Base-by-base conservation (phyloP, 176 grass and related monocot species). In the Triticum monococcum region DNA sequence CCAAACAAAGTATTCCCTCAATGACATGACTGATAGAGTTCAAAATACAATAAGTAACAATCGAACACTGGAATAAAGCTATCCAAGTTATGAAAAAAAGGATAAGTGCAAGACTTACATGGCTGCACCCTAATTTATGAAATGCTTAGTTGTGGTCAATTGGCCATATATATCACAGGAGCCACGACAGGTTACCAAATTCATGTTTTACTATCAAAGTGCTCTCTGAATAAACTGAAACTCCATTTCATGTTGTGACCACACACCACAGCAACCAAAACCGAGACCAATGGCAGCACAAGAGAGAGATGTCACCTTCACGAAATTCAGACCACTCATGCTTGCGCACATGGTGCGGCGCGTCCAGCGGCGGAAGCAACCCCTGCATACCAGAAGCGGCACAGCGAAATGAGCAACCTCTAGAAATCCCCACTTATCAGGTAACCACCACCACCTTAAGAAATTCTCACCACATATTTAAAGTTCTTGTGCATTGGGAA, bases 401-500 rank as follows among this genome's bases (percentile, higher is more conserved):
- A 84, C 9, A 16, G 43, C 62, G 43, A 28, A 82, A 48, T 89
- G 3, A 85, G 76, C 17, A 87, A 87, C 59, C 18, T 43, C 20
- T 75, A 79, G 5, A 17, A 80, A 23, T 18, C 81, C 23, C 37
- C 36, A 73, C 60, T 28, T 30, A 68, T 54, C 68, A 54, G 10
- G 56, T 22, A 83, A 76, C 79, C 70, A 76, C 71, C 69, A 77
- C 23, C 84, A 70, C 87, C 7, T 18, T 24, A 33, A 59, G 28
- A 64, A 80, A 28, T 18, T 81, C 93, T 84, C 60, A 98, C 96
- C 90, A 98, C 96, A 94, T 91, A 96, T 87, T 89, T 95, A n/a
- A 98, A 89, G 87, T 86, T 96, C 80, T 91, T 91, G 68, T 96
- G 93, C 93, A 94, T 98, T 9, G 93, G 93, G 69, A 98, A 98